A percentile compares a stretch with the other conserved stretches of the same genome.
Evolutionary conservation across 2,329 filamentous ascomycete species (phyloP).

Genomic region (Venturiaceae sp.): DNA sequence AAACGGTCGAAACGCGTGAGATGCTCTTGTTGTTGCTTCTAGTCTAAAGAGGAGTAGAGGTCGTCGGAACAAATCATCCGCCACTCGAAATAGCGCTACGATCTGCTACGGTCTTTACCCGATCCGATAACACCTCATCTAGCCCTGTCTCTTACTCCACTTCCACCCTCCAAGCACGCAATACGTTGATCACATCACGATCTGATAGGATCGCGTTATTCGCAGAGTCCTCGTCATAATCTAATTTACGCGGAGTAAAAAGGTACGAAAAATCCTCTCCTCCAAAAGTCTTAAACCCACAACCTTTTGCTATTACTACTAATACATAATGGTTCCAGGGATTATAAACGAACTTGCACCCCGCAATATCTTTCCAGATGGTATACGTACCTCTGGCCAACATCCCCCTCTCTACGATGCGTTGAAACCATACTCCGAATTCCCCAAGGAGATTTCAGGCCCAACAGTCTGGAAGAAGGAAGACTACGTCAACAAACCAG

Average conservation of each 20-base stretch:
- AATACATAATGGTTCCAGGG: neutral
- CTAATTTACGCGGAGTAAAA: neutral
- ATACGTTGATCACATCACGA: neutral
- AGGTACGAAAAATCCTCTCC: neutral
- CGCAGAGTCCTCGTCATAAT: neutral
- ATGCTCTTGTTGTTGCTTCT: too few relatives aligned
- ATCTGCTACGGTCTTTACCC: too few relatives aligned
- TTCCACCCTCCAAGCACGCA: neutral
- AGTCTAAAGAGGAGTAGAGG: too few relatives aligned
- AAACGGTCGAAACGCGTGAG: too few relatives aligned
- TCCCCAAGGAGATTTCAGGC: constrained; percentile 61
- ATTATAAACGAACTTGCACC: neutral
- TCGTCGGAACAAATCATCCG: too few relatives aligned
- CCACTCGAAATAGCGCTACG: too few relatives aligned
- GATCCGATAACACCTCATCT: too few relatives aligned
- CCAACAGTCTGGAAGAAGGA: constrained; percentile 65
- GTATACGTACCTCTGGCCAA: constrained; percentile 53
- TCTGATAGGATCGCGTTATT: neutral
- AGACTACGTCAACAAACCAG: constrained; percentile 46
- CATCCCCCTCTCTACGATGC: constrained; percentile 57
- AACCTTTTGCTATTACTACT: neutral
- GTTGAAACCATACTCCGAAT: constrained; percentile 57
- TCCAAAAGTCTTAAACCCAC: too few relatives aligned
- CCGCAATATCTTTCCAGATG: constrained; percentile 5
- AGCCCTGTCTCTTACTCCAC: neutral